Conservation (phyloP, 2,329 filamentous ascomycete species). For the Claviceps quebecensis region DNA sequence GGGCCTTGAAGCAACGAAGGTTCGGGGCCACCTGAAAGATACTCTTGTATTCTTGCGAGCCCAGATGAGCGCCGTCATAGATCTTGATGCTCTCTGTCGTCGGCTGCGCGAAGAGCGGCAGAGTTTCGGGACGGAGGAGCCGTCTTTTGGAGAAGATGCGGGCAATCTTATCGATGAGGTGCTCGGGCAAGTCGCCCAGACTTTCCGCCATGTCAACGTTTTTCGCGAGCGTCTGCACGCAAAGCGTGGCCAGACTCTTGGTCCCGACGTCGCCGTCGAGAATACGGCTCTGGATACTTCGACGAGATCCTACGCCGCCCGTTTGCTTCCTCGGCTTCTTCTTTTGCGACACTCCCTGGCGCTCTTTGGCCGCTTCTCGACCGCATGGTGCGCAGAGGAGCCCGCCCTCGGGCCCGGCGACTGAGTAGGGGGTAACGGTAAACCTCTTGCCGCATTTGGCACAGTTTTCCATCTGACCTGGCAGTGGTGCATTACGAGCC, state of each 20-base stretch:
- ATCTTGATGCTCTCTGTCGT: constrained; percentile 36
- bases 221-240: constrained; percentile 47
- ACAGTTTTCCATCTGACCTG: constrained; percentile 81
- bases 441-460: constrained; percentile 77
- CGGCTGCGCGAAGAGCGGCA: constrained; percentile 43
- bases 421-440: constrained; percentile 81
- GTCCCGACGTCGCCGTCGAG: constrained; percentile 63
- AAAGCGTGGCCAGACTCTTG: constrained; percentile 52
- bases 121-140: constrained; percentile 37
- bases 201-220: constrained; percentile 49
- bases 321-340: constrained; percentile 35
- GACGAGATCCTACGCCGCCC: constrained; percentile 45
- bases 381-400: constrained; percentile 76
- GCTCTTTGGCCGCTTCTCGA: constrained; percentile 55
- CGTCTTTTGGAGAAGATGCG: constrained; percentile 46
- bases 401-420: constrained; percentile 67
- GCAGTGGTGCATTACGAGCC: constrained; percentile 39
- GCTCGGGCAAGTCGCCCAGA: constrained; percentile 43
- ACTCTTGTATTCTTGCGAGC: constrained; percentile 60
- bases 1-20: constrained; percentile 57
- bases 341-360: constrained; percentile 22
- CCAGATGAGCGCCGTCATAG: constrained; percentile 50
- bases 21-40: constrained; percentile 65
- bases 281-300: constrained; percentile 70
- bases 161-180: constrained; percentile 44